phyloP scores from a whole-genome alignment of 176 grass and related monocot species.

The Rhynchospora tenuis region DNA sequence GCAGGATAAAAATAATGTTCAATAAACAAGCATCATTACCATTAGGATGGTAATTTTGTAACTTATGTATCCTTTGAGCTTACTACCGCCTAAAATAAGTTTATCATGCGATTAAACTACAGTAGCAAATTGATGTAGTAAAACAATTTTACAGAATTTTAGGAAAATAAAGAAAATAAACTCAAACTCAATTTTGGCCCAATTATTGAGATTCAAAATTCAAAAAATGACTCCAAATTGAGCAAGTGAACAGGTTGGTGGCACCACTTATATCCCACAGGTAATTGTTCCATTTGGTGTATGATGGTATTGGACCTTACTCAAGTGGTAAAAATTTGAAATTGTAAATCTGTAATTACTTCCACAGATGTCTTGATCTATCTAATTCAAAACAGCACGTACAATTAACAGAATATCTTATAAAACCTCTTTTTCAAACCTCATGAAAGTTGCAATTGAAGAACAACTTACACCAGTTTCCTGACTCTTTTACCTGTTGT shows the following conservation, averaged over 20 bases:
- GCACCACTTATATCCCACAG: too few relatives aligned
- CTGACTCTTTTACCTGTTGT: conserved; percentile 84
- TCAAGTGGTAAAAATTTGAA: not conserved
- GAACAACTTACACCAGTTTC: conserved; percentile 78
- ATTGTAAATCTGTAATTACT: not conserved
- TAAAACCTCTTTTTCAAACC: not conserved
- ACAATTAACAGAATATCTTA: conserved; percentile 2
- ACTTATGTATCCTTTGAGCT: too few relatives aligned
- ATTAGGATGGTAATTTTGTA: too few relatives aligned
- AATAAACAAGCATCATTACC: not conserved
- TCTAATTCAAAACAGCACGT: conserved; percentile 15
- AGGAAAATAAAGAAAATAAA: too few relatives aligned
- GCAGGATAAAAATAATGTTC: not conserved
- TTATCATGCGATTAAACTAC: too few relatives aligned
- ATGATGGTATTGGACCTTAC: not conserved
- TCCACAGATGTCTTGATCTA: conserved; percentile 88
- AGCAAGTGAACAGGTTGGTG: too few relatives aligned
- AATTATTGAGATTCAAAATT: too few relatives aligned
- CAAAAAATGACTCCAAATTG: too few relatives aligned
- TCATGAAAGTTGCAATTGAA: not conserved
- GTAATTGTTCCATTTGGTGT: not conserved
- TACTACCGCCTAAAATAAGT: too few relatives aligned
- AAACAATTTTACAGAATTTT: too few relatives aligned
- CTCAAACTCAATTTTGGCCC: too few relatives aligned
- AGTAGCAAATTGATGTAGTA: too few relatives aligned